These are phyloP conservation scores for Areca catechu DNA, from an alignment of 176 grass and related monocot genomes.

Conservation along the genomic window DNA sequence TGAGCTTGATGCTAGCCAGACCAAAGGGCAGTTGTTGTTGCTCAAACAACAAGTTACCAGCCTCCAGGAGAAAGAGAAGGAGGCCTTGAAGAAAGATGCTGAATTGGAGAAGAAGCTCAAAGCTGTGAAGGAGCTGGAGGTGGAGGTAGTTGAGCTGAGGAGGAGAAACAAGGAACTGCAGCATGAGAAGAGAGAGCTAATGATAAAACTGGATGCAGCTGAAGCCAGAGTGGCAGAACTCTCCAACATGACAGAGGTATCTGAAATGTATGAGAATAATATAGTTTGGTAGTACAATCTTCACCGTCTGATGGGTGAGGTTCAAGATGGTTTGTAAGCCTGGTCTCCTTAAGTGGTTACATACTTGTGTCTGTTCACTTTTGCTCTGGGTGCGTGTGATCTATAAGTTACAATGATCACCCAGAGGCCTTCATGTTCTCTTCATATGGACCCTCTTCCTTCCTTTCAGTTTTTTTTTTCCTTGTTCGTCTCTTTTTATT, in stretches of 20 bases:
- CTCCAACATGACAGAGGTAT: constrained; percentile 70
- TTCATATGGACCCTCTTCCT: no score
- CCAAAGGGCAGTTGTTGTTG: constrained; percentile 70
- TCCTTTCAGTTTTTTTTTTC: no score
- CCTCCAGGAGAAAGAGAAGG: constrained; percentile 67
- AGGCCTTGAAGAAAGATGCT: constrained; percentile 50
- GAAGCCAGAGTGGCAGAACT: constrained; percentile 32
- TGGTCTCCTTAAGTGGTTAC: no score
- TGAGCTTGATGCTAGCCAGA: constrained; percentile 62
- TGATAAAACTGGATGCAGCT: constrained; percentile 68
- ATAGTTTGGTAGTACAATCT: no score
- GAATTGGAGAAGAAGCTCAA: constrained; percentile 75
- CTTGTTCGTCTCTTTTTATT: no score
- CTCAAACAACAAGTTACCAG: constrained; percentile 82
- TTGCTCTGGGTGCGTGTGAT: no score
- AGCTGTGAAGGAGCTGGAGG: constrained; percentile 60
- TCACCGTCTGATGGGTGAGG: no score
- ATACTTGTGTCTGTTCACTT: no score
- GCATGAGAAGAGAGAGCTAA: constrained; percentile 86
- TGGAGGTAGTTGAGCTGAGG: constrained; percentile 79
- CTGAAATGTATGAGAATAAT: neutral
- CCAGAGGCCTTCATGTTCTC: no score
- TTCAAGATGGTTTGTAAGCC: no score
- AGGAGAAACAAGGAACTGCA: constrained; percentile 88
- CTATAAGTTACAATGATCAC: no score